Base-by-base conservation (phyloP, 208 protist species). In the Eutreptiella sp. region DNA sequence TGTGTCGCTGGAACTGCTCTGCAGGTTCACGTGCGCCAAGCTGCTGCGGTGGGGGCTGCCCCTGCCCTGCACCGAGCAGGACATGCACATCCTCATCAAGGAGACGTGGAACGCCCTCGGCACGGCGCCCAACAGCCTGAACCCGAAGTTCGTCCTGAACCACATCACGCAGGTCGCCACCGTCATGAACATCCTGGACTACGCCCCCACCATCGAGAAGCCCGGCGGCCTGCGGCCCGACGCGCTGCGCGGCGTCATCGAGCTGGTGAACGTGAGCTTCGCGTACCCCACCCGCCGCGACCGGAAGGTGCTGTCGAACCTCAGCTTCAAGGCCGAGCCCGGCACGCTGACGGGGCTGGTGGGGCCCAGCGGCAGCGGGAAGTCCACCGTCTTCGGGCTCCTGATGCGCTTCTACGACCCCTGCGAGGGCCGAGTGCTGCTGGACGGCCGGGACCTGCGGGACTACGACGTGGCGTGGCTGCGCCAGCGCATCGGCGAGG, bases 401-500 rank as follows among this genome's bases (percentile, higher is more conserved):
- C 53, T 90, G 24, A 74, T 74, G 38, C 80, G 84, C 31, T 67
- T 80, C 31, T 90, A 88, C 66, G 78, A 88, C 35, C 76, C 80
- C 1, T 28, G 83, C 14, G 46, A 55, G 0, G 61, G 73, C 2
- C 11, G 29, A 16, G 28, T 64, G 11, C 4, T 47, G 3, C 4
- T 57, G 23, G 4, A 42, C 47, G 47, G 33, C 26, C 31, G 38
- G 5, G 19, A 16, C 16, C 19, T 46, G n/a, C n/a, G 5, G 5
- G 46, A 60, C 3, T 36, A 9, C 7, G 7, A 63, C 4, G 21
- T 28, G 41, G 4, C 4, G 3, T n/a, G 5, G 9, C 26, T 55
- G 34, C 33, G 55, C 7, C 2, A 31, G 45, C 14, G 7, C 9
- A 19, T 46, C 7, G 9, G 4, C n/a, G 11, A 29, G 21, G 42